Evolutionary conservation across 1,284 basidiomycete genomes (phyloP), one percentile per base, ranked within the genome.

Genomic region (Cryptococcus wingfieldii): DNA sequence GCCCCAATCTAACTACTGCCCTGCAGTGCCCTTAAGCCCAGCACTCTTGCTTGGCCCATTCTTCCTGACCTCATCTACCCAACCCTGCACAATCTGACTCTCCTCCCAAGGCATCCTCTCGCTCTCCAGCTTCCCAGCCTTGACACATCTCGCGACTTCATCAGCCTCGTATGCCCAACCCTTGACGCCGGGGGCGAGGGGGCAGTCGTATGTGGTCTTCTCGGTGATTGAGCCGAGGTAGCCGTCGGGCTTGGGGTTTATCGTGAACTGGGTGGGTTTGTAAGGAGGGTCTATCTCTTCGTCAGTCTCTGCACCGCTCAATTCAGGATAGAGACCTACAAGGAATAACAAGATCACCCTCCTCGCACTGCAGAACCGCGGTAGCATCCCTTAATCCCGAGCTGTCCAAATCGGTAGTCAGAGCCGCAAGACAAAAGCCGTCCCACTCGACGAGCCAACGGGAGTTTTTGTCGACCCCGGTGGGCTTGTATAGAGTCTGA

Each of bases 381-480:
- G 68, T 66, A 1, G 56, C 59, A 18, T 70, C 64, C 23, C 49
- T 55, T 28, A 59, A 38, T 7, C 67, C 69, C 31, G 50, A 38
- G 19, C 58, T 56, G 5, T 57, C 61, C 59, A 74, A 62, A 50
- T 72, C 68, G 23, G 71, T 71, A 23, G 61, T 61, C 38, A 69
- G 56, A 23, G 60, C 47, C 7, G 65, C 70, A 51, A 69, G 71
- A 2, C 64, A 64, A 1, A 78, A 59, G 28, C 68, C 69, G 34
- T 75, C 64, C 78, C 91, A 94, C 42, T 84, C 85, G 56, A 94
- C 80, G 6, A 83, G 83, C 78, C 90, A 89, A 19, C 85, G 80
- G 2, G 89, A 90, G 71, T 80, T 85, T 58, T 81, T 81, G 74
- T 96, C 92, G 31, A 94, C 90, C 16, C 84, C 84, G 0, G 88